Base-by-base conservation (phyloP, 768 basidiomycete genomes). In the Kondoa subrosea region DNA sequence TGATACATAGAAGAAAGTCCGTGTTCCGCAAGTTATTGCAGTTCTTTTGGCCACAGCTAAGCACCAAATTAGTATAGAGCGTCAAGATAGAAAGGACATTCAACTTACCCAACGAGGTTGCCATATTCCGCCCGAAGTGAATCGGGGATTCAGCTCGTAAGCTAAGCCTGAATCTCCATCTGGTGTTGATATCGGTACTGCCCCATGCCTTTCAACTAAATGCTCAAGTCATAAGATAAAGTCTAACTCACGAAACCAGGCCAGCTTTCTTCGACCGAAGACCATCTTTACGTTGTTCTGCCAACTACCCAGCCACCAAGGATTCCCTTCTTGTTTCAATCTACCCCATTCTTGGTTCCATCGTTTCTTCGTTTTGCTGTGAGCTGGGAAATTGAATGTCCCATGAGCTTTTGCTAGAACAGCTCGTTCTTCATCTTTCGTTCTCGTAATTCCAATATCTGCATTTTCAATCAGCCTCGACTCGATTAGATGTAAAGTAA, bases 251-350 rank as follows among this genome's bases (percentile, higher is more conserved):
- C 72, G 27, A 58, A 73, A 68, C 72, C 72, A 73, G 0, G 56
- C 66, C 2, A 73, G 40, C 61, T 73, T 73, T 0, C 33, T 0
- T 60, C 56, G 8, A 2, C 72, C 72, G 66, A 71, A 68, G 17
- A 70, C 70, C 64, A 63, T 65, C 64, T 71, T 70, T 67, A 68
- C 71, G 40, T 73, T 73, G 1, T 57, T 62, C 17, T 69, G 26
- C 40, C 27, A 25, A 25, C 69, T 68, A 1, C 70, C 72, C 16
- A 73, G 57, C 72, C 72, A 73, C 72, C 72, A 73, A 29, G 70
- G 65, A 65, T 73, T 73, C 4, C 69, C 70, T 56, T 73, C 72
- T 30, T 15, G 30, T 2, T 64, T 67, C 14, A 67, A 40, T 1
- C 68, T 33, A 0, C 72, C 72, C 72, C 72, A 73, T 26, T 66